phyloP scores from a whole-genome alignment of 2,329 filamentous ascomycete genomes.

The Cladosporium austrohemisphaericum region DNA sequence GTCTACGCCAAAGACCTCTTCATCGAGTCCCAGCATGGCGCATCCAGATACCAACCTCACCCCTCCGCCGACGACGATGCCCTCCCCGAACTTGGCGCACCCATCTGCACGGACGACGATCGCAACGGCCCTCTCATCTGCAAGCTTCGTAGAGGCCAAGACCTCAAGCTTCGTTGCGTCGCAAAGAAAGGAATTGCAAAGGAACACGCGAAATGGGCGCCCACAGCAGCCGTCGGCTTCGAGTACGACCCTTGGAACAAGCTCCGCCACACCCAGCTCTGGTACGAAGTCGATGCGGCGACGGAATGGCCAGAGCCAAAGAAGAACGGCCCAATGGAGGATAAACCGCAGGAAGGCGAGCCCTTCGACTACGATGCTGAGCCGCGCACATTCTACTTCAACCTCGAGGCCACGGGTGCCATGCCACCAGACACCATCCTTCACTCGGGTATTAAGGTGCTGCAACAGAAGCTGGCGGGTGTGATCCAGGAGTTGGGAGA shows the following conservation, averaged over 20 bases:
- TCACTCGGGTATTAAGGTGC: constrained; percentile 77
- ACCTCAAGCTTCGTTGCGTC: constrained; percentile 84
- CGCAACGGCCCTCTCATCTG: constrained; percentile 80
- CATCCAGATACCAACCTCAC: constrained; percentile 66
- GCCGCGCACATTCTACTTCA: constrained; percentile 79
- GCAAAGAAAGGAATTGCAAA: constrained; percentile 99
- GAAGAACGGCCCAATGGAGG: constrained; percentile 71
- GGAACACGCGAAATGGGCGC: constrained; percentile 97
- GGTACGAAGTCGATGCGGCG: constrained; percentile 75
- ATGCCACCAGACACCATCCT: constrained; percentile 88
- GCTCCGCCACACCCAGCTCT: constrained; percentile 84
- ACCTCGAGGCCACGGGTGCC: constrained; percentile 84
- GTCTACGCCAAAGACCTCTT: constrained; percentile 89
- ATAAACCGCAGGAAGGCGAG: constrained; percentile 74
- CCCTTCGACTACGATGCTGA: constrained; percentile 87
- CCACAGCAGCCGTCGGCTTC: constrained; percentile 86
- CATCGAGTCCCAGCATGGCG: constrained; percentile 51
- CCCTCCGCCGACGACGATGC: constrained; percentile 69
- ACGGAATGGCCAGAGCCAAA: constrained; percentile 32
- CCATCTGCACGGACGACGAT: constrained; percentile 79
- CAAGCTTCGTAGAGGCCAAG: constrained; percentile 85
- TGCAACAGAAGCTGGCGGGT: constrained; percentile 85
- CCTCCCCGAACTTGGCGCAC: constrained; percentile 59
- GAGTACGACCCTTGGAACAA: constrained; percentile 99
- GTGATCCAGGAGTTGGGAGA: constrained; percentile 63